Evolutionary conservation across 2,329 filamentous ascomycete species (phyloP), one percentile per base, ranked within the genome.

Genomic region (Elsinoe necatrix): DNA sequence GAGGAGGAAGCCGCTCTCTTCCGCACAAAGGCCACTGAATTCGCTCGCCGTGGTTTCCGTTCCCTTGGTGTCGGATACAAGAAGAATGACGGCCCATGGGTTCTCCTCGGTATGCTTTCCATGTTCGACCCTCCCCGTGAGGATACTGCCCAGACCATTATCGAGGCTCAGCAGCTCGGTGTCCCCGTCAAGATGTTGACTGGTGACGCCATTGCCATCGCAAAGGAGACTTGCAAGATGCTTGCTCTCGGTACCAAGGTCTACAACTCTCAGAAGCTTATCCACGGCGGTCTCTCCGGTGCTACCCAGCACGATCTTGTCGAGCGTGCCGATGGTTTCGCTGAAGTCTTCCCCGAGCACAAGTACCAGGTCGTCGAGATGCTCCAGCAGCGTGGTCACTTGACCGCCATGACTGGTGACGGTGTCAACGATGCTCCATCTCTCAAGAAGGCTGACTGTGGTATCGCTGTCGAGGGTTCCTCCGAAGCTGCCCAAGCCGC

Each of bases 151-250:
- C 84, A 87, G 75, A 89, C 85, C 63, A 88, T 89, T 67, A 75
- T 86, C 66, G 85, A 89, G 74, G 85, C 85, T 61, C 83, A 87
- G 71, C 80, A 85, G 69, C 83, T 89, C 58, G 85, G 85, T 77
- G 84, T 89, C 31, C 82, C 81, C 62, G 85, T 89, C 64, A 89
- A 89, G 81, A 89, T 89, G 85, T 76, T 89, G 72, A 89, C 85
- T 74, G 85, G 85, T 80, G 85, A 89, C 69, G 85, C 85, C 62
- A 86, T 88, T 65, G 85, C 85, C 65, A 89, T 89, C 63, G 85
- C 85, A 59, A 88, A 88, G 77, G 85, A 89, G 74, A 89, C 85
- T 63, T 89, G 85, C 80, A 87, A 87, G 77, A 88, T 88, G 83
- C 78, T 89, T 69, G 84, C 85, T 63, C 81, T 89, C 59, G 84